Base-by-base conservation (phyloP, 164 flowering plant genomes). In the Vitis cinerea region DNA sequence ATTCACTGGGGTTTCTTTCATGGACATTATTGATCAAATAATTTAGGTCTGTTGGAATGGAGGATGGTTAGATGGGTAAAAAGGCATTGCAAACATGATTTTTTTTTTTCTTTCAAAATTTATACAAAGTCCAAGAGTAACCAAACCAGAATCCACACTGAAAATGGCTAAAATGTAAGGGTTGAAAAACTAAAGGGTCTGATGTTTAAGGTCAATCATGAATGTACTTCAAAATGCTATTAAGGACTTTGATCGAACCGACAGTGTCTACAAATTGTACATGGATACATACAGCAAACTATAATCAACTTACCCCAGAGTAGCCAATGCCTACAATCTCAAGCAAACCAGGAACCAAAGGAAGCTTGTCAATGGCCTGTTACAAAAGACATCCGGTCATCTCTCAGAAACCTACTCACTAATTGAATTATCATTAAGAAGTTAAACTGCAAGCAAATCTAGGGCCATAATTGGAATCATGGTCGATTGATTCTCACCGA, bases 311-410 rank as follows among this genome's bases (percentile, higher is more conserved):
- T 80, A 94, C 98, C 78, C 97, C 98, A 8, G 94, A 63, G 74
- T 92, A 92, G 59, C 98, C 91, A 63, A 94, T 89, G 77, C 97
- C 98, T 1, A 92, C 94, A 11, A 90, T 77, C 86, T 94, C 98
- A 57, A 94, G 86, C 64, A 83, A 80, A 9, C 92, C 92, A 63
- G 98, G 97, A 64, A 92, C 70, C 63, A 94, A 58, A 2, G 99
- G 99, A 73, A 94, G 91, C 91, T 84, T 86, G 63, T 94, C 99
- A 66, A 94, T 85, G 27, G 99, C 97, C 99, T 94, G 90, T 23
- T 66, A 51, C 0, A 65, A 54, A 30, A 16, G 15, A 67, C 19
- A n/a, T 15, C 27, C 27, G 2, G 27, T 53, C 54, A 27, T 63
- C 55, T 10, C 7, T 65, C 51, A 59, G 53, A 50, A 30, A 47